Base-by-base conservation (phyloP, 2,329 filamentous ascomycete genomes). In the Claviceps maximensis region DNA sequence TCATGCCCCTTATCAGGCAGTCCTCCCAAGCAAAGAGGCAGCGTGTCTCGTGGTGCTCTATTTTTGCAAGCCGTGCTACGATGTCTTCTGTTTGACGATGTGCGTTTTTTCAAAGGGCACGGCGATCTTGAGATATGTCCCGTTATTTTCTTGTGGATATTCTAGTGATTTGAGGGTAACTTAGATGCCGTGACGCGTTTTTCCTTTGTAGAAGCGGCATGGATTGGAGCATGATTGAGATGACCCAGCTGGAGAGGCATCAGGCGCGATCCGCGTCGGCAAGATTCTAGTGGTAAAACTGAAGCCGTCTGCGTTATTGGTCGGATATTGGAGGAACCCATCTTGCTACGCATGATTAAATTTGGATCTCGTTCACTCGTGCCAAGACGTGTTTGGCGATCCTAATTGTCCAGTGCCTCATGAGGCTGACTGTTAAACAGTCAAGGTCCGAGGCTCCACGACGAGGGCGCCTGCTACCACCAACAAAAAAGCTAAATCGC, bases 301-400 rank as follows among this genome's bases (percentile, higher is more conserved):
- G 50, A 19, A 13, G 10, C 31, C 17, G 33, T 31, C 15, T 23
- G 33, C 21, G 31, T 29, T 17, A 40, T 40, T 51, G 50, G 31
- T 40, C 21, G 17, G 27, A 41, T 13, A 19, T 4, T 36, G 38
- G 33, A 21, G 19, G 29, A 27, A 27, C 31, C 29, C 47, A 50
- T 50, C 41, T 55, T 52, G 49, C 51, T 41, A 49, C 52, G 52
- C 54, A 54, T 52, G 45, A 49, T 53, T 36, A 51, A 55, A 36
- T 48, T 46, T 55, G 49, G 40, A 52, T 49, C 40, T 49, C 49
- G 54, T 53, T 52, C 46, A 33, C 25, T 44, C 54, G 51, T 54
- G 49, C 45, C 52, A 49, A 50, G 51, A 46, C 49, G 54, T 46
- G 52, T 55, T 23, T 21, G 23, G n/a, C 31, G 13, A 29, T 33